phyloP scores from a whole-genome alignment of 2,329 filamentous ascomycete genomes.

The Phaeosphaeria sp. region DNA sequence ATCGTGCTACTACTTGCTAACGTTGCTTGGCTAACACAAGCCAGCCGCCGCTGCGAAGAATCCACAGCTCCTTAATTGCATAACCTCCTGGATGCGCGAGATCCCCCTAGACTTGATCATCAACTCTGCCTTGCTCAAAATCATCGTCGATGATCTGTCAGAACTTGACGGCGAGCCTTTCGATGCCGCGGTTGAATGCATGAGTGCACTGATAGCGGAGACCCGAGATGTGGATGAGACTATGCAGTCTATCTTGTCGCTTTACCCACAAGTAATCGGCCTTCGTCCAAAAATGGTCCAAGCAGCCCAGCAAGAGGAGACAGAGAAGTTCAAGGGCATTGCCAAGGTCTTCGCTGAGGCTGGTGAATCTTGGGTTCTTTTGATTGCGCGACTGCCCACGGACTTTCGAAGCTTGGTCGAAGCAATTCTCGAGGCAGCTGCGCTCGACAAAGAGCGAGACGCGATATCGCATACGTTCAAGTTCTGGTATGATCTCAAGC shows the following conservation, averaged over 20 bases:
- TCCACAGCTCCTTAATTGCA: slow-evolving; percentile 90
- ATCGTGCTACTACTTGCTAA: background rate
- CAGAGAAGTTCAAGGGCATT: slow-evolving; percentile 83
- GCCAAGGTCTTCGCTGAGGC: slow-evolving; percentile 92
- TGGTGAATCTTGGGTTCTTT: slow-evolving; percentile 90
- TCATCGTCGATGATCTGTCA: slow-evolving; percentile 79
- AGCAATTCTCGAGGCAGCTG: slow-evolving; percentile 88
- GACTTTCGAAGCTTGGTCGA: slow-evolving; percentile 88
- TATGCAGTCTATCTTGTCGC: slow-evolving; percentile 76
- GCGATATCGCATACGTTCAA: slow-evolving; percentile 92
- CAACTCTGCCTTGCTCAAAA: slow-evolving; percentile 81
- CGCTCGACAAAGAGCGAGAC: slow-evolving; percentile 85
- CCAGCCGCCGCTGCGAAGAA: slow-evolving; percentile 76
- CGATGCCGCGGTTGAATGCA: slow-evolving; percentile 87
- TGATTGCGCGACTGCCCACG: slow-evolving; percentile 82
- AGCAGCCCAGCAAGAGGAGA: slow-evolving; percentile 79
- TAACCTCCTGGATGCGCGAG: slow-evolving; percentile 95
- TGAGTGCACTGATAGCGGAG: slow-evolving; percentile 90
- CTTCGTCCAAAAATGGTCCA: slow-evolving; percentile 78
- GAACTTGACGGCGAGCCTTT: slow-evolving; percentile 71
- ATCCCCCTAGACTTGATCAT: slow-evolving; percentile 84
- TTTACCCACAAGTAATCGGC: slow-evolving; percentile 81
- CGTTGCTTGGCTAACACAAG: slow-evolving; percentile 14
- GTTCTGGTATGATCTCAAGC: slow-evolving; percentile 99
- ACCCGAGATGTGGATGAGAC: slow-evolving; percentile 94